phyloP scores from a whole-genome alignment of 192 early-diverging fungal genomes.

The Dissophora ornata region DNA sequence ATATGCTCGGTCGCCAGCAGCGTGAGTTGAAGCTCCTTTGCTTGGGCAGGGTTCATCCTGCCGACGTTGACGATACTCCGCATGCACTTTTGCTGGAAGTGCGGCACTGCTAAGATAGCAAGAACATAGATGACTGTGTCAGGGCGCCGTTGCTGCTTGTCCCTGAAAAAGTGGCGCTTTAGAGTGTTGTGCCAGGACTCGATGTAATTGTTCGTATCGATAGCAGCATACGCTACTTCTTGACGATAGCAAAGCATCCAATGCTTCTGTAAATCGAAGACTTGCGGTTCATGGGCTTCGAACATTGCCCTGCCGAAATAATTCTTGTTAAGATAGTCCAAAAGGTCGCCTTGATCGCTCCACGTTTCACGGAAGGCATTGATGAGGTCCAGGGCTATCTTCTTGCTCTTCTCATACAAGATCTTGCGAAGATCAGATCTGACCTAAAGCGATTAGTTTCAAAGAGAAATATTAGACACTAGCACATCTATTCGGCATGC shows the following conservation, averaged over 20 bases:
- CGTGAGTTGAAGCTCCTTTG: too few species aligned
- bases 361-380: neutral
- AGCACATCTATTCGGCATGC: neutral
- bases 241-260: slow-evolving; percentile 18
- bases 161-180: neutral
- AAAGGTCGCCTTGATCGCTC: neutral
- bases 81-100: neutral
- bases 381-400: neutral
- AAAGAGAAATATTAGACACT: too few species aligned
- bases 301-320: neutral
- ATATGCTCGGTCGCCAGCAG: too few species aligned
- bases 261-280: slow-evolving; percentile 3
- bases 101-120: neutral
- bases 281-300: neutral
- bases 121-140: slow-evolving; percentile 4
- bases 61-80: too few species aligned
- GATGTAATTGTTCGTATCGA: slow-evolving; percentile 2
- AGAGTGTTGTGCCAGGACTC: slow-evolving; percentile 4
- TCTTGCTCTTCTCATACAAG: neutral
- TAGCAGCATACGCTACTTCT: neutral
- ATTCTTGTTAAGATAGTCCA: neutral
- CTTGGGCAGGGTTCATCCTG: too few species aligned
- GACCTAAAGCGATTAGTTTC: neutral
- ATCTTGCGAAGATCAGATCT: neutral
- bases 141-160: neutral